Evolutionary conservation across 257 asterid genomes (phyloP), one percentile per base, ranked within the genome.

Genomic region (Prunella vulgaris): DNA sequence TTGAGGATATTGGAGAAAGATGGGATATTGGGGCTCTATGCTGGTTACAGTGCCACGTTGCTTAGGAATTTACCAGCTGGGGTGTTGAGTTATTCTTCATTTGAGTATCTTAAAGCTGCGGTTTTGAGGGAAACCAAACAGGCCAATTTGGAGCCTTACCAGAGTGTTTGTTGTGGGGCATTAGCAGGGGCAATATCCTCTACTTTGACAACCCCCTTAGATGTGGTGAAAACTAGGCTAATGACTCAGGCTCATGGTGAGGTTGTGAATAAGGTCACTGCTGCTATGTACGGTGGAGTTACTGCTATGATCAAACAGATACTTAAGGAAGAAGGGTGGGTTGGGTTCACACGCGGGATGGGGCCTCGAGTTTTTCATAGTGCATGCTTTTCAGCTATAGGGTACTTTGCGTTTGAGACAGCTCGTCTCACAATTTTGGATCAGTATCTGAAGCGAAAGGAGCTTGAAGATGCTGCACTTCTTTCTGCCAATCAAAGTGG

Each of bases 171-270:
- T 73, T 90, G 99, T 63, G 97, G 99, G 66, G 99, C 99, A 0
- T 73, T 93, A 79, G 99, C 99, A 1, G 99, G 99, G 70, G 96
- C 96, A 0, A 93, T 93, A 67, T 93, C 99, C 0, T 95, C 99
- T 40, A 87, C 97, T 28, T 60, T 90, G 81, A 93, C 99, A 22
- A 93, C 99, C 21, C 97, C 99, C 1, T 78, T 93, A 81, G 99
- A 93, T 81, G 99, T 93, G 71, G 95, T 93, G 63, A 93, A 93
- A 80, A 93, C 99, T 14, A 84, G 97, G 81, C 72, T 93, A 87
- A 93, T 93, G 99, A 93, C 97, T 42, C 99, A 88, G 77, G 86
- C 67, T 64, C 97, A 80, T 25, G 82, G 82, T 37, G 98, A 89
- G 78, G 87, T 77, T 24, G 80, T 76, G 74, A 87, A 86, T 56